These are phyloP conservation scores for Tulasnella sp. DNA, from an alignment of 768 basidiomycete species.

Conservation along the genomic window DNA sequence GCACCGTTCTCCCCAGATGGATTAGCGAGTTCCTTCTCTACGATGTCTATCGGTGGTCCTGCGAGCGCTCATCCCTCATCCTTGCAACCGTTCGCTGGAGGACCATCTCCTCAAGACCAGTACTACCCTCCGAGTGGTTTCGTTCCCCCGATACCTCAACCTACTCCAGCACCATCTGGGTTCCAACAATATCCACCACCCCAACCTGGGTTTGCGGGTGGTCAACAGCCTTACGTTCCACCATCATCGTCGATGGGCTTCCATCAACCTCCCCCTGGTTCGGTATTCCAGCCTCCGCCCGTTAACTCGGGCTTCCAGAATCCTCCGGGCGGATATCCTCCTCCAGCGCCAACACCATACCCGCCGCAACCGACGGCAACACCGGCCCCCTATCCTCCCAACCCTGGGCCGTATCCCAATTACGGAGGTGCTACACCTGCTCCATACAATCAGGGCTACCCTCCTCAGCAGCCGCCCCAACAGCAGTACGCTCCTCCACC, in stretches of 20 bases:
- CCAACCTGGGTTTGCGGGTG: not conserved
- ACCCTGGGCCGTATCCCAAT: conserved; percentile 20
- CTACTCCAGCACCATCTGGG: conserved; percentile 7
- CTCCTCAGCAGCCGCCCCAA: conserved; percentile 19
- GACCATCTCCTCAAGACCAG: not conserved
- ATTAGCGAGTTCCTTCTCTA: conserved; percentile 15
- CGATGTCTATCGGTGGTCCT: conserved; percentile 19
- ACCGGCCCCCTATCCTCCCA: conserved; percentile 23
- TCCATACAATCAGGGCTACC: conserved; percentile 16
- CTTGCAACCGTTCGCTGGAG: conserved; percentile 11
- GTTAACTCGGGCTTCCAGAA: conserved; percentile 9
- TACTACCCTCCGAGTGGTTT: conserved; percentile 20
- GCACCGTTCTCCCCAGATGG: conserved; percentile 18
- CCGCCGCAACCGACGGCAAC: conserved; percentile 21
- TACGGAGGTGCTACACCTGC: conserved; percentile 19
- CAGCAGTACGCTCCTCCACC: conserved; percentile 12
- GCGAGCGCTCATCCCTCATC: not conserved
- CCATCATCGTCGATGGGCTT: conserved; percentile 18
- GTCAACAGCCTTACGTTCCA: conserved; percentile 21
- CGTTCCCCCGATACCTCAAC: conserved; percentile 16
- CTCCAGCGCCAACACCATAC: not conserved
- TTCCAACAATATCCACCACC: conserved; percentile 26
- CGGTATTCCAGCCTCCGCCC: conserved; percentile 9
- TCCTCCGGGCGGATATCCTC: conserved; percentile 5
- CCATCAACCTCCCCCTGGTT: conserved; percentile 2